Evolutionary conservation across 2,329 filamentous ascomycete genomes (phyloP).

Genomic region (Diaporthe destruens): DNA sequence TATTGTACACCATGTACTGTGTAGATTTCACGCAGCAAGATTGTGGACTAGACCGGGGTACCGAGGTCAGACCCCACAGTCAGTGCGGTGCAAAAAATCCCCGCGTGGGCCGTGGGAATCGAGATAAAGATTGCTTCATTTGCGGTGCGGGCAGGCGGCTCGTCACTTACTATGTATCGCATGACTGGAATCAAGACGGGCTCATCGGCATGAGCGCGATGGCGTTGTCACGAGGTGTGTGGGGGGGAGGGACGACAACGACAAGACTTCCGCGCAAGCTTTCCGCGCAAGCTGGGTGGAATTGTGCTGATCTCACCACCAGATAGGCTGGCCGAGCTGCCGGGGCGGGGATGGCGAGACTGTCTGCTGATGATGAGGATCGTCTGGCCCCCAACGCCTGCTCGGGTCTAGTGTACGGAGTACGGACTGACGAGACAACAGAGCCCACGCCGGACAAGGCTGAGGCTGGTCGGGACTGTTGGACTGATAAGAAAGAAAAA

Average conservation of each 20-base stretch:
- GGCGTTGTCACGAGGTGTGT: conserved; percentile 13
- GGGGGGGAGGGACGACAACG: too few relatives aligned
- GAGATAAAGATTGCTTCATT: conserved; percentile 38
- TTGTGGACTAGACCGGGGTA: conserved; percentile 15
- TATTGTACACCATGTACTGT: too few relatives aligned
- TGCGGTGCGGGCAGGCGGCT: conserved; percentile 14
- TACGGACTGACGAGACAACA: background rate
- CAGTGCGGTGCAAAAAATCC: conserved; percentile 31
- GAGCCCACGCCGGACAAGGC: background rate
- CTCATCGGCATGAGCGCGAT: conserved; percentile 22
- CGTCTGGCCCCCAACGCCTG: conserved; percentile 11
- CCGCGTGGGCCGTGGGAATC: conserved; percentile 9
- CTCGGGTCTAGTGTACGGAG: background rate
- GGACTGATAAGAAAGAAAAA: too few relatives aligned
- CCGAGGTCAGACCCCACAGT: conserved; percentile 16
- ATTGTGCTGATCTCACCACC: conserved; percentile 24
- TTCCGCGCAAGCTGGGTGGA: background rate
- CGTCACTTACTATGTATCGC: conserved; percentile 36
- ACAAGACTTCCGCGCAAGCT: conserved; percentile 4
- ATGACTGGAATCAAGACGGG: conserved; percentile 17
- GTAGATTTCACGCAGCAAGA: conserved; percentile 1
- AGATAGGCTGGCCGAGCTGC: background rate
- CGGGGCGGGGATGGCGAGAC: conserved; percentile 26
- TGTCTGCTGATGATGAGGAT: conserved; percentile 30
- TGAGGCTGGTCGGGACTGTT: background rate